Evolutionary conservation across 257 asterid genomes (phyloP), one percentile per base, ranked within the genome.

Genomic region (Ocimum tenuiflorum): DNA sequence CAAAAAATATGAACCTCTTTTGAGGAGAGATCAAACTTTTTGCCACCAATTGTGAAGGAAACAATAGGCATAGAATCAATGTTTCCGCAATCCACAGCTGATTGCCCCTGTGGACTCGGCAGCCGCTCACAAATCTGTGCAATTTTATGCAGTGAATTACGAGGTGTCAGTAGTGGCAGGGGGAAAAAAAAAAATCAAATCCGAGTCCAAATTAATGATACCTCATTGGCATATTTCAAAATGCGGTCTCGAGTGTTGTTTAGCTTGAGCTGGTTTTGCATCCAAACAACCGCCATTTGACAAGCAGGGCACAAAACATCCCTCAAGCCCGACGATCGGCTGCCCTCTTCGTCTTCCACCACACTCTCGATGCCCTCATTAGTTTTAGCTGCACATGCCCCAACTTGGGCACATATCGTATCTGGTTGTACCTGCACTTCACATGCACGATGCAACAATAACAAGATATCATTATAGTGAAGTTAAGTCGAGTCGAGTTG

Each of bases 11-110:
- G n/a, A 77, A 94, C 99, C 92, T 94, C 91, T 45, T 90, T 58
- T 0, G 99, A 70, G 9, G 95, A 53, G 15, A 94, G 91, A 23
- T 85, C 79, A 29, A 94, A 94, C 2, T 63, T 61, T 76, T 79
- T 82, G 47, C 88, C 84, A 43, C 96, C 99, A 22, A 94, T 83
- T 13, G 92, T 83, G 85, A 94, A 88, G 70, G 97, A 84, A 68
- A 94, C 78, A 17, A 36, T 71, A 20, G 99, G 99, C 99, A 94
- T 85, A 1, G 85, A 60, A 62, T 85, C 67, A 47, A 88, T 72
- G 35, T 60, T 72, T 53, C 46, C 85, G 77, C 99, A 94, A 12
- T 85, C 89, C 7, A 94, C 97, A 9, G 82, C 62, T 24, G 97
- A 88, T 74, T 79, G 80, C 45, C 97, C 96, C 83, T 84, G 39